Base-by-base conservation (phyloP, 1,284 basidiomycete genomes). In the Malassezia psittaci region DNA sequence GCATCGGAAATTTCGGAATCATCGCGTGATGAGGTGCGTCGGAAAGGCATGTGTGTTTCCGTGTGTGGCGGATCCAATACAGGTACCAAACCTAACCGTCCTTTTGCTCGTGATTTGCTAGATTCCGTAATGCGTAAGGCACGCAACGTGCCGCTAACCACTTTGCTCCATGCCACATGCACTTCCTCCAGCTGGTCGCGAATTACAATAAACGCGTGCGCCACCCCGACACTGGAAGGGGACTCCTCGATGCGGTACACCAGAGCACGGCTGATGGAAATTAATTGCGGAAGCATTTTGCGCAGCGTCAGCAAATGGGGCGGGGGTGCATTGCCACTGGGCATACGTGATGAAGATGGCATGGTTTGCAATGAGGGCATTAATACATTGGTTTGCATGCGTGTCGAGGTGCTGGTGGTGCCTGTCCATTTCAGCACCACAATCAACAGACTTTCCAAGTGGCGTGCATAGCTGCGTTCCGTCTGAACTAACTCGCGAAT, bases 401-500 rank as follows among this genome's bases (percentile, higher is more conserved):
- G 29, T n/a, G 48, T 51, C 43, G 59, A 57, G 16, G 50, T 19
- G 15, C 48, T 42, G 2, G 51, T 40, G 32, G 56, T 51, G 11
- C 53, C 42, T 11, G 58, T 59, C 51, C 61, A 59, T 52, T 64
- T 63, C 36, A 62, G 50, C 1, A 69, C 59, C n/a, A 64, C 67
- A 29, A 51, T 52, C 15, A 71, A 49, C 18, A 73, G 57, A 44
- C 63, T 64, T 44, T 64, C 65, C 3, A 73, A 58, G 33, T 73
- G 65, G 11, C 63, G 49, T 13, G 67, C 63, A 43, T 73, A 73
- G 59, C 67, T 69, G 21, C 65, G 48, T 53, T 73, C 70, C 16
- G 70, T 73, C 57, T 69, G 66, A 29, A 73, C 65, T 6, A 73
- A 61, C 61, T 71, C 68, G 29, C 70, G 58, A 21, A 73, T 72